Base-by-base conservation (phyloP, 345 rosid species). In the Aegle marmelos region DNA sequence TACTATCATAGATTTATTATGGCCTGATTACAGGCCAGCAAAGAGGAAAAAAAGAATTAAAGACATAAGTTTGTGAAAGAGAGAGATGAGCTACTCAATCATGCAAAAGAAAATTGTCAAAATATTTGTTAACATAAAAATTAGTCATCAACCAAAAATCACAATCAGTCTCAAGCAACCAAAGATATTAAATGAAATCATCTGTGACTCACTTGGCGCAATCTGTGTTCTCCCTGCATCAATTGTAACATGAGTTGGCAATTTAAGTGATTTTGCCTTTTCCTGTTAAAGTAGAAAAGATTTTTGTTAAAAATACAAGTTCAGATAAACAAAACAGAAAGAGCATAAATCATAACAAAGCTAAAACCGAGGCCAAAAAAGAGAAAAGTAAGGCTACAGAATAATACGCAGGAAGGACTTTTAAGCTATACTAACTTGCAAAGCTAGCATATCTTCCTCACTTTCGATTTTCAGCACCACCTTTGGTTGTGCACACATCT, bases 181-280 rank as follows among this genome's bases (percentile, higher is more conserved):
- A 64, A 72, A 27, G 25, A 75, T 2, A 34, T 39, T 21, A 72
- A 54, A 74, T 57, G 72, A 76, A 60, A 41, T 74, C 59, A 27
- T 60, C 22, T 74, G 68, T 75, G 79, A 94, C 99, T 90, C 80
- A 96, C 98, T 94, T 78, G 99, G 99, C 54, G 98, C 98, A 62
- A 96, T 96, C 85, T 94, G 99, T 1, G 98, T 96, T 82, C 97
- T 92, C 83, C 99, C 99, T 9, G 99, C 99, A 88, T 96, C 99
- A 59, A 96, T 88, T 36, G 99, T 96, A 59, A 96, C 86, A 88
- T 96, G 98, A 62, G 97, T 94, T 24, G 98, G 99, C 82, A 96
- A 74, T 53, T 94, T 91, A 75, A 96, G 91, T 57, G 89, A 83
- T 83, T 90, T 92, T 56, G 98, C 98, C 83, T 90, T 93, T 75